A percentile compares a stretch with the other conserved stretches of the same genome.
These are phyloP conservation scores for Daphne laureola DNA, from an alignment of 441 rosid species.

Conservation along the genomic window DNA sequence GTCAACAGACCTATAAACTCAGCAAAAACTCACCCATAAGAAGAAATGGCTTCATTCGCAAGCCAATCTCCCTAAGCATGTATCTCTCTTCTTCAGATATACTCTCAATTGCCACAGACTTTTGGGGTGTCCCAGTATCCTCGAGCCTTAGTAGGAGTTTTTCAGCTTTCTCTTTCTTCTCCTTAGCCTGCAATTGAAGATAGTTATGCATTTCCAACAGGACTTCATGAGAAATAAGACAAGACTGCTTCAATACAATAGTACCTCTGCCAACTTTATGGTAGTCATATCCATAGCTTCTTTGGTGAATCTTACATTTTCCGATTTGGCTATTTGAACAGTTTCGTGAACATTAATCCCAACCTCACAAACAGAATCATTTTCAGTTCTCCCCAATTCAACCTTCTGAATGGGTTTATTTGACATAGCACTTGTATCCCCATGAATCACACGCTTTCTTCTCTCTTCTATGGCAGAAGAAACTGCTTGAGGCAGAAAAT, in stretches of 20 bases:
- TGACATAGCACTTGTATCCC: conserved; percentile 25
- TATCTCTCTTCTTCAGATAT: conserved; percentile 86
- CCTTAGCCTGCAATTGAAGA: conserved; percentile 50
- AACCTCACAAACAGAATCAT: conserved; percentile 21
- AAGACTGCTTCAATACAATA: conserved; percentile 20
- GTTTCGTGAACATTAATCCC: conserved; percentile 18
- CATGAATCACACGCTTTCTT: conserved; percentile 37
- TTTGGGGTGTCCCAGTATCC: conserved; percentile 35
- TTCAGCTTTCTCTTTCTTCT: conserved; percentile 82
- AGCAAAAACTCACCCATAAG: conserved; percentile 60
- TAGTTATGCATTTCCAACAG: conserved; percentile 15
- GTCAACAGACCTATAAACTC: conserved; percentile 1
- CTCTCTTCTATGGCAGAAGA: conserved; percentile 82
- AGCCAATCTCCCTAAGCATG: conserved; percentile 89
- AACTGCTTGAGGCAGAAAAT: conserved; percentile 85
- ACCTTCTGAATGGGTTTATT: conserved; percentile 19
- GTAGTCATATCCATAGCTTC: conserved; percentile 48
- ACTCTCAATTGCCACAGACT: conserved; percentile 65
- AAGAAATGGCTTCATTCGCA: conserved; percentile 91
- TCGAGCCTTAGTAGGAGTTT: conserved; percentile 62
- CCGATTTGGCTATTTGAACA: conserved; percentile 21
- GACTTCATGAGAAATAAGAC: not conserved
- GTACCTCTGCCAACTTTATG: conserved; percentile 71
- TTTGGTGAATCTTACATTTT: conserved; percentile 37
- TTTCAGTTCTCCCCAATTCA: conserved; percentile 15